Evolutionary conservation across 2,329 filamentous ascomycete species (phyloP), one percentile per base, ranked within the genome.

Genomic region (Tolypocladium nubicola): DNA sequence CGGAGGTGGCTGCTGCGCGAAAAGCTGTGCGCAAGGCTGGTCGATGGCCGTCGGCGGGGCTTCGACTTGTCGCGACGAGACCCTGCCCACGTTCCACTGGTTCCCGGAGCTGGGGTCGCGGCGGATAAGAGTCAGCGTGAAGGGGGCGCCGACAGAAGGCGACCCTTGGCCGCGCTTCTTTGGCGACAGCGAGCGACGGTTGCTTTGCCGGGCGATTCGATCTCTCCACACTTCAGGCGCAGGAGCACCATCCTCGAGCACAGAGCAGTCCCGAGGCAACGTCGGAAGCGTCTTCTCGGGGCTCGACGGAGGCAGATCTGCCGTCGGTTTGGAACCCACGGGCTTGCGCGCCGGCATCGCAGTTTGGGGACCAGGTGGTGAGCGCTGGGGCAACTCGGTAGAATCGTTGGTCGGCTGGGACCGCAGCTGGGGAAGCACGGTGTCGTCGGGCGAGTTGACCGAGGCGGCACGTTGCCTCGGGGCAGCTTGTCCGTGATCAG

Each of bases 51-150:
- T 66, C 1, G 65, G 63, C 11, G 65, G 63, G 21, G 56, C 57
- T 50, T 80, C 76, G 16, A 76, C 68, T 60, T 82, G 78, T 58
- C 77, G 77, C 0, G 80, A 83, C 2, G 78, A 79, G 53, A 90
- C 79, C 56, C 78, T 84, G 26, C 85, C 88, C 14, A 91, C 79
- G 65, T 91, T 91, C 87, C 87, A 90, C 68, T 91, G 88, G 56
- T 77, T 78, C 9, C 84, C 83, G 10, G 85, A 82, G 26, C 79
- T 76, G 1, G 86, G 86, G 67, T 91, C 86, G 61, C 88, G 82
- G n/a, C 88, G 84, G 64, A 91, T 90, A 16, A 92, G 70, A 0
- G 83, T 86, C 16, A 85, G 71, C 2, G 76, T 78, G 61, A 83
- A 84, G 0, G 79, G 76, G 0, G 71, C 69, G 52, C 73, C 69